Evolutionary conservation across 257 asterid species (phyloP), one percentile per base, ranked within the genome.

Genomic region (Nicotiana tabacum): DNA sequence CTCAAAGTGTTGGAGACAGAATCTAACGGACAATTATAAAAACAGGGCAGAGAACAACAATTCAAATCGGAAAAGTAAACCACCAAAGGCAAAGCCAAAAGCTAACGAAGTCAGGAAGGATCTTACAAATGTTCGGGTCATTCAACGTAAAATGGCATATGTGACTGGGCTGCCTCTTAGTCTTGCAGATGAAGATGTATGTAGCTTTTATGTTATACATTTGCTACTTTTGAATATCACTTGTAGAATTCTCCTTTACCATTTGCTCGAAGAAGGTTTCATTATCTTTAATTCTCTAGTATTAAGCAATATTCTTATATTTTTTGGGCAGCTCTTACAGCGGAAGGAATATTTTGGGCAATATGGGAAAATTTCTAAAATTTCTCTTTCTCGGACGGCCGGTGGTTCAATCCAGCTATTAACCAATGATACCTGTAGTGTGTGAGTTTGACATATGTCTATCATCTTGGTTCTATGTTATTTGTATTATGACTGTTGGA

Each of bases 371-470:
- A 90, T 96, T 80, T 84, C 95, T 39, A 94, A 96, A 89, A 91
- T 96, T 74, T 92, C 98, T 80, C 95, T 96, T 81, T 96, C 99
- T 37, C 90, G 99, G 86, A 93, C 97, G 37, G 96, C 97, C 82
- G 98, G 98, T 88, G 99, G 97, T 67, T 86, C 96, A 76, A 82
- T 96, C 86, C 99, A 96, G 84, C 97, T 92, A 82, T 93, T 96
- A 85, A 67, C 90, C 81, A 89, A 96, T 86, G 97, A 94, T 81
- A 89, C 98, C 72, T 96, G 96, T 89, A 96, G 99, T 30, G 97
- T 92, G 98, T 96, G 89, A 92, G 99, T 94, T 77, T 74, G 83
- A 78, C 67, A 64, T 18, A 65, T 53, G 27, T 65, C 65, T 46
- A 64, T 81, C 30, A 65, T 81, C 74, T 46, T 67, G 60, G 48